Base-by-base conservation (phyloP, 345 rosid genomes). In the Citrus maxima region DNA sequence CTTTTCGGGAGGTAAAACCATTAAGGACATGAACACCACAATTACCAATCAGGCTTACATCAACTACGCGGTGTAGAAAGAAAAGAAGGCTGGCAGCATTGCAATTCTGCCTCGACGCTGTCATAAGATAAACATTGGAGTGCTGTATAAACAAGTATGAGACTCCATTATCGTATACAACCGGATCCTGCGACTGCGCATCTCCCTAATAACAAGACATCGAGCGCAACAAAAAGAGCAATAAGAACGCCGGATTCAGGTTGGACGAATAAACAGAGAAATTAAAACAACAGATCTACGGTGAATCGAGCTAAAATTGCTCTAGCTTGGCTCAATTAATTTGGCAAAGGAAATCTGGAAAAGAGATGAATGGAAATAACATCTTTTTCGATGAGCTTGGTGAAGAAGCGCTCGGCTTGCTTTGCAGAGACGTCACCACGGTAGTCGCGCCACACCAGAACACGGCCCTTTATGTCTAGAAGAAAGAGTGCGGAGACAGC, bases 161-260 rank as follows among this genome's bases (percentile, higher is more conserved):
- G 58, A 94, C 97, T 78, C 99, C 99, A 80, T 93, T 92, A 68
- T 94, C 99, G 59, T 92, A 91, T 67, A 93, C 98, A 64, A 94
- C 98, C n/a, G 99, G 99, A 90, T 96, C 95, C 83, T 93, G 98
- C 8, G 95, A 91, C 82, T 96, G 94, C 78, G 95, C 93, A 90
- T 96, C 99, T 61, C 97, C 98, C 99, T 96, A 85, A 46, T 46
- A 46, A 46, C 56, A 72, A 40, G 9, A 81, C 14, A 59, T 28
- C 58, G 77, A 13, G 77, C 13, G 56, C 75, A 72, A 67, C 34
- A 70, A 74, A 59, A 67, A 35, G 46, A 72, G 12, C 49, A 63
- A 30, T 32, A 74, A 74, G 24, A 42, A 16, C 16, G 51, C 51
- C 18, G 18, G 14, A 46, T 46, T 46, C 51, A 46, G 51, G 18